Evolutionary conservation across 2,329 filamentous ascomycete genomes (phyloP).

Genomic region (Colletotrichum sojae): DNA sequence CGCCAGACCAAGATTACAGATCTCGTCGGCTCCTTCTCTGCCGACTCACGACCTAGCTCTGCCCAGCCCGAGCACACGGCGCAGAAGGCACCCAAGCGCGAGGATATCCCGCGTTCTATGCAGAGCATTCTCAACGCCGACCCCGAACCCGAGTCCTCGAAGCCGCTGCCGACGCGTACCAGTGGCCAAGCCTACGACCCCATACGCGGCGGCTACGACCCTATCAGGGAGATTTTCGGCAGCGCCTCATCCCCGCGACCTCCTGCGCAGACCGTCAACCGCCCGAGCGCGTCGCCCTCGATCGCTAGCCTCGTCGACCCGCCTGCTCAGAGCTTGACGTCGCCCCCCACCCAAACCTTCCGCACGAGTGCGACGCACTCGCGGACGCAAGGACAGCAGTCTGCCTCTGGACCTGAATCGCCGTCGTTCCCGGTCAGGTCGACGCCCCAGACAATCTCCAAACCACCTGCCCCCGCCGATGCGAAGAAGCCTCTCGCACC

Average conservation of each 20-base stretch:
- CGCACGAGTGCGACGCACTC: constrained; percentile 45
- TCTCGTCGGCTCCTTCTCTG: constrained; percentile 45
- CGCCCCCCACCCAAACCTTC: constrained; percentile 49
- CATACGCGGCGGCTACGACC: constrained; percentile 82
- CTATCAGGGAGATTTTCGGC: constrained; percentile 63
- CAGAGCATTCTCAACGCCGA: constrained; percentile 70
- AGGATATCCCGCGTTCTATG: constrained; percentile 67
- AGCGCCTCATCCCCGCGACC: constrained; percentile 64
- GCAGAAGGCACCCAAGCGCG: constrained; percentile 66
- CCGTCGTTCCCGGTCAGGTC: constrained; percentile 56
- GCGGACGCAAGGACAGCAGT: constrained; percentile 52
- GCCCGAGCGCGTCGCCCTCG: constrained; percentile 90
- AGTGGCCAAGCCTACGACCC: constrained; percentile 92
- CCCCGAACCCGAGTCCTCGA: constrained; percentile 53
- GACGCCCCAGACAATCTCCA: constrained; percentile 52
- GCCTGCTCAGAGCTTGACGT: constrained; percentile 54
- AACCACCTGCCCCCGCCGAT: constrained; percentile 48
- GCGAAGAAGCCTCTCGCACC: constrained; percentile 56
- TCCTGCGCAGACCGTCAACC: constrained; percentile 63
- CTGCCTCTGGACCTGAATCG: constrained; percentile 58
- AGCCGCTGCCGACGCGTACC: constrained; percentile 67
- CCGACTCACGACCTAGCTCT: constrained; percentile 46
- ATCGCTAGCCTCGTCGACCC: constrained; percentile 92
- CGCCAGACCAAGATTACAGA: constrained; percentile 60
- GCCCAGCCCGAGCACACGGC: constrained; percentile 52